Base-by-base conservation (phyloP, 768 basidiomycete genomes). In the Pleurotus salmoneostramineus region DNA sequence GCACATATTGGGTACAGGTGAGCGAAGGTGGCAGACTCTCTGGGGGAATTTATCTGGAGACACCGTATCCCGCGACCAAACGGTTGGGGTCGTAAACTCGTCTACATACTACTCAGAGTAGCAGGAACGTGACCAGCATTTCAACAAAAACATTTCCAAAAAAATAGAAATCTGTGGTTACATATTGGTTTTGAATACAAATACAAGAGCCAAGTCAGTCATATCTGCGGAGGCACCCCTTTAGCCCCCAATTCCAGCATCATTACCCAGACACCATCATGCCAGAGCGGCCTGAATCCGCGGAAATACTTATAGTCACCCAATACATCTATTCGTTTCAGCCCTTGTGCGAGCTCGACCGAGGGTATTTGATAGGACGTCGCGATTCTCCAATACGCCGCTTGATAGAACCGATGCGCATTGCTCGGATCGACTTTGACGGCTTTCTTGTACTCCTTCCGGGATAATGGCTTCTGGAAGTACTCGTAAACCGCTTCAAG, bases 221-320 rank as follows among this genome's bases (percentile, higher is more conserved):
- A 42, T 14, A 40, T 31, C 21, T 21, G 15, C 21, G 6, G 52
- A 42, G 36, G 48, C 8, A 11, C 35, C 17, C 40, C 52, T 54
- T 37, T 55, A n/a, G 52, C 35, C 8, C 52, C 52, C 52, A 55
- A 55, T 32, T 55, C 37, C 15, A 55, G n/a, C 6, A 42, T 15
- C 52, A 55, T 40, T 31, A 7, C 52, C 52, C 52, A 55, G 17
- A 43, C 36, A 10, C 52, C 52, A 6, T 55, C 52, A 31, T 55
- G 52, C 52, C 52, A 55, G 12, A 55, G 11, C 4, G 52, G 52
- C n/a, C 31, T 40, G 52, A 55, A 55, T 15, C 52, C 52, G 6
- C 52, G 36, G 52, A 55, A 55, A 6, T 44, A 55, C 40, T 31
- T 55, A 31, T 55, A 55, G 31, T 55, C 52, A 6, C 52, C 52